These are phyloP conservation scores for Avena atlantica DNA, from an alignment of 176 grass and related monocot species.

Conservation along the genomic window DNA sequence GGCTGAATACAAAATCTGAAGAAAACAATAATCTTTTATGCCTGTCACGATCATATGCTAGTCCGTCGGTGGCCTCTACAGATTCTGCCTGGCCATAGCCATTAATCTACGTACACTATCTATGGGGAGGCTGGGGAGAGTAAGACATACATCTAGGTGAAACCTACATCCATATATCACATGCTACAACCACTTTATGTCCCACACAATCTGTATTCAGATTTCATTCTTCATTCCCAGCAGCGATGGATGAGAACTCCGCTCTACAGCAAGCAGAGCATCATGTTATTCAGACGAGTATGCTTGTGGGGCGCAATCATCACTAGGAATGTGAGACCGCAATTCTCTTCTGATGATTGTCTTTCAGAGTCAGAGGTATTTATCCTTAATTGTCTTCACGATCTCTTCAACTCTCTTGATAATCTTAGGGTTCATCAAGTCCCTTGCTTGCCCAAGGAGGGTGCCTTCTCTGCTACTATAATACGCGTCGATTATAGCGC, in stretches of 20 bases:
- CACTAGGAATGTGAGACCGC: neutral
- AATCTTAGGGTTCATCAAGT: constrained; percentile 86
- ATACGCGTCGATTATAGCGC: constrained; percentile 77
- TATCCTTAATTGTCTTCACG: constrained; percentile 69
- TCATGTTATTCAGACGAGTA: neutral
- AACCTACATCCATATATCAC: too few species aligned
- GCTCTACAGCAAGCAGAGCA: neutral
- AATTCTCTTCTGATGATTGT: constrained; percentile 4
- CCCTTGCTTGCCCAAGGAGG: constrained; percentile 75
- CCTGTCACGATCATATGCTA: too few species aligned
- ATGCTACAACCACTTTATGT: neutral
- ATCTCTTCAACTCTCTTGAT: constrained; percentile 72
- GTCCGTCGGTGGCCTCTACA: too few species aligned
- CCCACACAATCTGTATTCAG: neutral
- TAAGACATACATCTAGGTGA: too few species aligned
- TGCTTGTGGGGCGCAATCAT: neutral
- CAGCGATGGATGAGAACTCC: neutral
- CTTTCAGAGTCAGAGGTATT: constrained; percentile 56
- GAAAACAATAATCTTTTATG: too few species aligned
- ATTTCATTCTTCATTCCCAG: constrained; percentile 12
- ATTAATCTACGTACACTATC: too few species aligned
- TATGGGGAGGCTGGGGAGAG: too few species aligned
- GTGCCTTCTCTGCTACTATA: constrained; percentile 66
- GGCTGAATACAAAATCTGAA: too few species aligned
- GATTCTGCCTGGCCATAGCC: too few species aligned